Conservation (phyloP, 306 rosid genomes). For the Comarum palustre region DNA sequence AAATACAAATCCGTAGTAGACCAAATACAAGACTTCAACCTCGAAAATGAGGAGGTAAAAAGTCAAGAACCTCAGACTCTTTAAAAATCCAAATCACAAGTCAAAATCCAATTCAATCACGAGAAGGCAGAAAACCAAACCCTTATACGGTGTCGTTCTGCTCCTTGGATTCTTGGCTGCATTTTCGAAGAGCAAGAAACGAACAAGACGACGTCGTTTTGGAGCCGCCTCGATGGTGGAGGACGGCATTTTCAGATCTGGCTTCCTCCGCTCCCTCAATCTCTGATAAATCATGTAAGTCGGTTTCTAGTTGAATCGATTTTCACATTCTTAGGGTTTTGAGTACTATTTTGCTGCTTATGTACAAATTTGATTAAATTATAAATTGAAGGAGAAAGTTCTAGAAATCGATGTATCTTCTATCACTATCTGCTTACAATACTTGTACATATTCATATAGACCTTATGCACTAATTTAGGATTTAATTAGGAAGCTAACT, state of each 20-base stretch:
- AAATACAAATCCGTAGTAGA: too few relatives aligned
- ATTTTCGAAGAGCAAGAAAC: neutral
- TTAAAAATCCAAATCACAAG: neutral
- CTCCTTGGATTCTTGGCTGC: neutral
- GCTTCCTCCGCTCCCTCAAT: slow-evolving; percentile 62
- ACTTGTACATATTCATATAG: too few relatives aligned
- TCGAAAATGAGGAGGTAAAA: neutral
- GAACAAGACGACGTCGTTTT: slow-evolving; percentile 37
- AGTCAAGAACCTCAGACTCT: neutral
- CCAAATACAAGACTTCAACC: too few relatives aligned
- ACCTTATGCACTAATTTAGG: too few relatives aligned
- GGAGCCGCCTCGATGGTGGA: slow-evolving; percentile 87
- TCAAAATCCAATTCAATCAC: neutral
- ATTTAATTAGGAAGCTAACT: too few relatives aligned
- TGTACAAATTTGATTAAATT: neutral
- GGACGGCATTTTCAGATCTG: slow-evolving; percentile 84
- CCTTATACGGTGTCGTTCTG: neutral
- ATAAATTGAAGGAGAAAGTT: too few relatives aligned
- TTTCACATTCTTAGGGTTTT: neutral
- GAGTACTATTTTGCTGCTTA: neutral
- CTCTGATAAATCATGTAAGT: slow-evolving; percentile 80
- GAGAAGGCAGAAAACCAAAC: neutral
- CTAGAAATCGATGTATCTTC: too few relatives aligned
- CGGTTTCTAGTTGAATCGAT: neutral
- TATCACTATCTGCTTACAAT: too few relatives aligned